Evolutionary conservation across 192 early-diverging fungal genomes (phyloP).

Genomic region (Entomortierella beljakovae): DNA sequence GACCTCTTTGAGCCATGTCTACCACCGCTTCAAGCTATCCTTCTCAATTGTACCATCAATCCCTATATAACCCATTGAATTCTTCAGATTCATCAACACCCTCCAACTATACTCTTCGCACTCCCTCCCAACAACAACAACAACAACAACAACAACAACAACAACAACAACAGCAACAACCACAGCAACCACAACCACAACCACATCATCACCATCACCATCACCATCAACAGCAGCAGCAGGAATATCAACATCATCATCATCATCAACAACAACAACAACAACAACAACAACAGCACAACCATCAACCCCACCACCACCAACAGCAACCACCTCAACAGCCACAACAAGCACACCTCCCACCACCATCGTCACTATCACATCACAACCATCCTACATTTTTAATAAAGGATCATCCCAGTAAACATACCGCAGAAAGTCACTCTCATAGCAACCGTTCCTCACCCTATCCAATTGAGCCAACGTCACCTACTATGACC

Average conservation of each 20-base stretch:
- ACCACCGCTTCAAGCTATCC: slow-evolving; percentile 47
- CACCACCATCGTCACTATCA: slow-evolving; percentile 6
- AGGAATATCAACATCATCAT: not conserved
- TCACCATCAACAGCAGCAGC: slow-evolving; percentile 7
- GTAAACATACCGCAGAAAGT: too few relatives aligned
- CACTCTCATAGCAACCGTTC: slow-evolving; percentile 12
- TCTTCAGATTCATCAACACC: not conserved
- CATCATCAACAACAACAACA: not conserved
- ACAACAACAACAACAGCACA: not conserved
- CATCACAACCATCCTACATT: too few relatives aligned
- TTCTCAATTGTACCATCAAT: slow-evolving; percentile 26
- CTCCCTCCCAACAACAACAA: not conserved
- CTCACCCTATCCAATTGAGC: slow-evolving; percentile 1
- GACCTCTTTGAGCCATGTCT: slow-evolving; percentile 37
- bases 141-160: not conserved
- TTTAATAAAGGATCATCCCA: too few relatives aligned
- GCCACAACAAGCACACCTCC: slow-evolving; percentile 4
- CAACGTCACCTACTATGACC: slow-evolving; percentile 11
- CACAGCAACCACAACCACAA: not conserved
- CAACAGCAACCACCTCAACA: not conserved
- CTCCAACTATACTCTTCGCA: not conserved
- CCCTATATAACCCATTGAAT: slow-evolving; percentile 21
- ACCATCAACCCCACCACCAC: not conserved
- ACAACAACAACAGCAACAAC: not conserved
- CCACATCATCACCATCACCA: not conserved